Percentiles rank a stretch among this genome's conserved stretches.
Conservation (phyloP, 257 asterid genomes). For the Solanum rostratum region DNA sequence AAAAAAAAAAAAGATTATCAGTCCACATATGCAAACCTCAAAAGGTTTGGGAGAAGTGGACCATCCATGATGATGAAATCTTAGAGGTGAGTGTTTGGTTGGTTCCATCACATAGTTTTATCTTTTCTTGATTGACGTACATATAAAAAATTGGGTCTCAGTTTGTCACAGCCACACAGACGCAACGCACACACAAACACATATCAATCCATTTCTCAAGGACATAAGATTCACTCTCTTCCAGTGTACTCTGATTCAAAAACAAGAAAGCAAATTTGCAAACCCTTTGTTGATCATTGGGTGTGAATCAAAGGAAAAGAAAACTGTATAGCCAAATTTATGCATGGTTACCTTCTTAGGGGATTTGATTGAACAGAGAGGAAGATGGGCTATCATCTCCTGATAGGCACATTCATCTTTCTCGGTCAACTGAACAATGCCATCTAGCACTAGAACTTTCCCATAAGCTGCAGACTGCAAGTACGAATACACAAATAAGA, state of each 20-base stretch:
- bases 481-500: neutral
- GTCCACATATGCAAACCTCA: neutral
- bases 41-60: neutral
- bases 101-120: neutral
- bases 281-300: neutral
- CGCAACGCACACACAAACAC: neutral
- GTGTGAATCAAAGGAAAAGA: neutral
- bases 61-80: neutral
- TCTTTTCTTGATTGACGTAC: neutral
- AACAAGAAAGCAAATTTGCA: neutral
- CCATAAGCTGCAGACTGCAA: slow-evolving; percentile 78
- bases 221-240: neutral
- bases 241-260: neutral
- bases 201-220: neutral
- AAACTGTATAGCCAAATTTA: neutral
- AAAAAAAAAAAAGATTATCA: neutral
- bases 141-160: neutral
- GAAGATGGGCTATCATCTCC: slow-evolving; percentile 97
- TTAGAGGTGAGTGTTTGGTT: neutral
- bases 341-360: slow-evolving; percentile 55
- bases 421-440: slow-evolving; percentile 97
- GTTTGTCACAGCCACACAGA: neutral
- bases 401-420: slow-evolving; percentile 98
- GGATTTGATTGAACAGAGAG: slow-evolving; percentile 82
- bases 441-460: slow-evolving; percentile 88